Base-by-base conservation (phyloP, 2,329 filamentous ascomycete genomes). In the Pseudogymnoascus sp. region DNA sequence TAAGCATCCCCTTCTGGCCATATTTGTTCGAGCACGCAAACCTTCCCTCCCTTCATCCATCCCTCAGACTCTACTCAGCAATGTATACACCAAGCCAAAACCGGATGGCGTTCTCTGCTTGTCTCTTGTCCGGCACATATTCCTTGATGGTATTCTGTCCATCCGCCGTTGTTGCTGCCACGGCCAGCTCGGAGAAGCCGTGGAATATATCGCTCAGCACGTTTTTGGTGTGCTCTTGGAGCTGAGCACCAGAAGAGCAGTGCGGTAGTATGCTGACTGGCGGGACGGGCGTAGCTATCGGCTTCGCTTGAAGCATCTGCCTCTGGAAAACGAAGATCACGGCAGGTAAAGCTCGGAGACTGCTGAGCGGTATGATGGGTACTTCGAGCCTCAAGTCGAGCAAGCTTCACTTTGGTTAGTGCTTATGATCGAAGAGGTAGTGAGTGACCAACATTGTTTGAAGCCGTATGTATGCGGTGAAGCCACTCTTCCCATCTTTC, bases 61-160 rank as follows among this genome's bases (percentile, higher is more conserved):
- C 4, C 59, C 37, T 28, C 9, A 35, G 43, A 11, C 14, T 33
- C 63, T 36, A 68, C 35, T 68, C 65, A 25, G 62, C 59, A 50
- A 71, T 36, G 47, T 66, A 66, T 50, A 72, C 70, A 20, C 67
- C 57, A 28, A 63, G 62, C 71, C 71, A 73, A 63, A 73, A 73
- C 4, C 62, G 64, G 25, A 70, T 66, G n/a, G 71, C 62, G 39
- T 70, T 65, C 22, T 67, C 64, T 8, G 64, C 65, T 11, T 63
- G 61, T 11, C 36, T 50, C 11, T 50, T 61, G 7, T 66, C 66
- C 28, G 65, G 62, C 4, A 73, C 33, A 59, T 65, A 69, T 5
- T 65, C 37, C 22, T 60, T 60, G n/a, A 74, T 58, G 4, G 20
- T 59, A n/a, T 59, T 47, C 54, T 64, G 63, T 2, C 71, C 70